Conservation (phyloP, 345 rosid genomes). For the Streptanthus diversifolius region DNA sequence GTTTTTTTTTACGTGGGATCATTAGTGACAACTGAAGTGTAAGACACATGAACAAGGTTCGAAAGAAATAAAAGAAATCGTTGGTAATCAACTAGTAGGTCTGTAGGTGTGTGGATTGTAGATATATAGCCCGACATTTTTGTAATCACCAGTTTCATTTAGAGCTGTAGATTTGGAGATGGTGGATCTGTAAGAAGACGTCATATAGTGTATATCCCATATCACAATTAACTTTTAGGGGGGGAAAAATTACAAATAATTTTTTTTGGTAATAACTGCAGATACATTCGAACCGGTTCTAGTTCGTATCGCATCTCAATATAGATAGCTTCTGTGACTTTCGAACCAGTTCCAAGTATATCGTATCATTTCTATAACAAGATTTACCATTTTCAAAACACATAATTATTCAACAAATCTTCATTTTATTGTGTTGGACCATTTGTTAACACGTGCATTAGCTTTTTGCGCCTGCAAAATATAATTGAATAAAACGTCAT, state of each 20-base stretch:
- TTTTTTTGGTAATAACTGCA: no score
- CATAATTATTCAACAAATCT: background rate
- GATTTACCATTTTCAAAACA: background rate
- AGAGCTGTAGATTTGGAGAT: background rate
- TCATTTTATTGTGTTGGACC: constrained; percentile 39
- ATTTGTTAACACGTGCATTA: constrained; percentile 48
- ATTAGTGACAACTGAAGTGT: background rate
- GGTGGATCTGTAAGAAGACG: no score
- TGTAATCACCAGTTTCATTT: background rate
- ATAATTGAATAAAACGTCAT: background rate
- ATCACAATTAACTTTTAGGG: no score
- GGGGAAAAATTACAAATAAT: no score
- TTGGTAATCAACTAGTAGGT: no score
- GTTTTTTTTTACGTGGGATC: background rate
- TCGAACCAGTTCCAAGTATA: no score
- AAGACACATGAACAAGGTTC: background rate
- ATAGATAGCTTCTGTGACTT: no score
- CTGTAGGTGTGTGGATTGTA: no score
- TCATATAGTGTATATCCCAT: no score
- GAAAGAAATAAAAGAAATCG: background rate
- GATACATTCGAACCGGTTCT: no score
- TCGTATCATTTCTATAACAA: constrained; percentile 1
- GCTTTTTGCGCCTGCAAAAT: constrained; percentile 69
- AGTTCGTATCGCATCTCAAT: no score
- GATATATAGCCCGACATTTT: background rate